Evolutionary conservation across 1,284 basidiomycete genomes (phyloP), one percentile per base, ranked within the genome.

Genomic region (Marasmius sp.): DNA sequence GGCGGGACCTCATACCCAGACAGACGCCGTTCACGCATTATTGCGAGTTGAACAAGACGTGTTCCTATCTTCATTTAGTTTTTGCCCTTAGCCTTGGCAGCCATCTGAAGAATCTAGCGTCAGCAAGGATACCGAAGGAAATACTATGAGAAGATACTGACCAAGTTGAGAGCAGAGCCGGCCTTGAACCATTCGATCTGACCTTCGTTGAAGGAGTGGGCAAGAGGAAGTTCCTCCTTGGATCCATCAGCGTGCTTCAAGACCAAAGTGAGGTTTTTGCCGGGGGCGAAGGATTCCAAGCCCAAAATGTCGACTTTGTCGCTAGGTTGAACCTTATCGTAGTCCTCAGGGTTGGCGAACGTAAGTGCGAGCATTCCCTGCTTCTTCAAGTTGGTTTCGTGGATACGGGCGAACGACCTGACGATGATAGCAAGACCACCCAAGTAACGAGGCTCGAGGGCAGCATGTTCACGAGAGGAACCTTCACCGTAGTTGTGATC

Each of bases 401-500:
- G 96, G 80, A 98, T 98, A 82, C 96, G 94, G 56, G 96, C 96
- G 77, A 97, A 97, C 43, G 92, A 94, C 73, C 94, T 89, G 72
- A 91, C 91, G 77, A 99, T 97, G 81, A 98, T 93, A 53, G 97
- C 97, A 63, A 92, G 84, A 70, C 95, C 96, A 72, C 96, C 96
- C 67, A 98, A 90, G 89, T 91, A 98, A 64, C 97, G 92, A 53
- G 97, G 96, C 83, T 98, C 95, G 61, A 98, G 91, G 61, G 96
- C 97, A 70, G 96, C 97, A 81, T 97, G 96, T 79, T 98, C 95
- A 78, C 96, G 94, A 64, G 95, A 97, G 38, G 95, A 97, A 70
- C 96, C 96, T 82, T 98, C 97, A 74, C 97, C 96, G 80, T 98
- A 98, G 87, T 98, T 98, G 81, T 89, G 85, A 82, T 96, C 93